Base-by-base conservation (phyloP, 768 basidiomycete genomes). In the Trametes cinnabarina region DNA sequence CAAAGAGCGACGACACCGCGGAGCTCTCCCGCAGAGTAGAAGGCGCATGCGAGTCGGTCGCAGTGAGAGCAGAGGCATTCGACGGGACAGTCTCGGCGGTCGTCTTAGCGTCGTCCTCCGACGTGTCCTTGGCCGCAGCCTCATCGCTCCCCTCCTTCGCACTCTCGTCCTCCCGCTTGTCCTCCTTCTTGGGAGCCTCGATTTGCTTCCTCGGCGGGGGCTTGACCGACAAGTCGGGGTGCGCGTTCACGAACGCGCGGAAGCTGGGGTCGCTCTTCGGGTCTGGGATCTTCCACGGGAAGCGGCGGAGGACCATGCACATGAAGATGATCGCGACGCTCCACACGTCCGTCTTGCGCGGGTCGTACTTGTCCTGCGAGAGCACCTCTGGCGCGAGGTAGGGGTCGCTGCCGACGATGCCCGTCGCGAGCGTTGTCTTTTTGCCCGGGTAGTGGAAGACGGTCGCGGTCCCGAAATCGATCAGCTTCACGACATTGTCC, bases 401-500 rank as follows among this genome's bases (percentile, higher is more conserved):
- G 20, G 97, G 97, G 76, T 98, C 97, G 48, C 92, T 94, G 46
- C 97, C 97, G 54, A 98, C 97, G 52, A 98, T 82, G 19, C 97
- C 97, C 7, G 87, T 86, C 8, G 95, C 93, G 53, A 77, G 79
- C 62, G 89, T 77, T 49, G 79, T 80, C 60, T 83, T 83, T 73
- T 94, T 94, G 57, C 94, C 96, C 0, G 97, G 97, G 69, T 98
- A 99, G 65, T 97, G 94, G 76, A 99, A 99, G 58, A 99, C 95
- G 62, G 94, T 94, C n/a, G 97, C 97, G 5, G 97, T 99, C 51
- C 97, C 97, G 75, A 99, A 99, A 74, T 99, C 97, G 75, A 99
- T 99, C 64, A 99, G 83, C 72, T 99, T 99, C 78, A 99, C 92
- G 64, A 97, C 83, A 69, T 98, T 94, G 68, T 88, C 81, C 3